Conservation (phyloP, 805 yeast species). For the Hanseniaspora mollemarum region DNA sequence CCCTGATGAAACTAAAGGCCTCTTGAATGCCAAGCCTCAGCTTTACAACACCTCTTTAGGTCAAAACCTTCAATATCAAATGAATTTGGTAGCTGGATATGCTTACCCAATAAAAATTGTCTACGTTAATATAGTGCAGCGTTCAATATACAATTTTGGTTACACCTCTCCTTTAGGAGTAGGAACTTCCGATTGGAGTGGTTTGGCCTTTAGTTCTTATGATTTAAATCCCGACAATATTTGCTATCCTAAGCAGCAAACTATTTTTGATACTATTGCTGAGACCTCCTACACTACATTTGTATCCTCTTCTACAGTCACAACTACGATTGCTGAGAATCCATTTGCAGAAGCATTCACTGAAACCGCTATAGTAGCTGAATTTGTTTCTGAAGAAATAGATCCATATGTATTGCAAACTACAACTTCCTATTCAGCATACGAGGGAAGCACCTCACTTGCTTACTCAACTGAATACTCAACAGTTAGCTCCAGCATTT, state of each 20-base stretch:
- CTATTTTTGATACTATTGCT: too few relatives aligned
- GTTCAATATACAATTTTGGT: constrained; percentile 17
- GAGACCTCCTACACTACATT: too few relatives aligned
- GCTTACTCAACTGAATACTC: too few relatives aligned
- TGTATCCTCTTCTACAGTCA: constrained; percentile 18
- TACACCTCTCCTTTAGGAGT: constrained; percentile 21
- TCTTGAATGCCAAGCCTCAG: neutral
- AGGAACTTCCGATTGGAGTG: constrained; percentile 18
- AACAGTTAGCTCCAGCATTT: too few relatives aligned
- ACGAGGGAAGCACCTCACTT: too few relatives aligned
- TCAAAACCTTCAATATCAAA: neutral
- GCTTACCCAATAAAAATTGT: constrained; percentile 27
- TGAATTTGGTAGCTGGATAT: constrained; percentile 22
- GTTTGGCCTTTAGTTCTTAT: too few relatives aligned
- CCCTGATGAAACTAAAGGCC: neutral
- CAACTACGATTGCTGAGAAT: constrained; percentile 1
- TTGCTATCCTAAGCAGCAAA: too few relatives aligned
- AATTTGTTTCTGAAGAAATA: neutral
- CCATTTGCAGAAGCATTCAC: neutral
- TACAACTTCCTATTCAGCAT: constrained; percentile 9
- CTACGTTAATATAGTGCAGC: constrained; percentile 19
- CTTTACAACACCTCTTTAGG: neutral
- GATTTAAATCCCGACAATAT: too few relatives aligned
- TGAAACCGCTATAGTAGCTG: too few relatives aligned
- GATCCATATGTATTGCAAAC: constrained; percentile 10